Evolutionary conservation across 169 alveolate species (phyloP), one percentile per base, ranked within the genome.

Genomic region (Cryptosporidium felis): DNA sequence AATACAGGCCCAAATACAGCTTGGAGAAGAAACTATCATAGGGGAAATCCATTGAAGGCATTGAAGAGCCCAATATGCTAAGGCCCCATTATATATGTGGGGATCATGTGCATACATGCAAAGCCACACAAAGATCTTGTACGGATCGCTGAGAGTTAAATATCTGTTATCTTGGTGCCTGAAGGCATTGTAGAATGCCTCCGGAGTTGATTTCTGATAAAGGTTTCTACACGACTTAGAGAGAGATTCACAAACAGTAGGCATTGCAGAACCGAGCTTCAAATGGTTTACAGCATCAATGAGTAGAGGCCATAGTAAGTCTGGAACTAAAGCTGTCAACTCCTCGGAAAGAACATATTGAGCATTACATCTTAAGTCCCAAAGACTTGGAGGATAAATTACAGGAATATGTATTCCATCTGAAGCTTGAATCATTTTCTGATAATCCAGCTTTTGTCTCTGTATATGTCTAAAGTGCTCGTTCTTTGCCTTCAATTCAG

Each of bases 61-160:
- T 2, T 58, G 63, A 36, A 74, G 85, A 6, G 85, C 32, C 85
- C 85, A 74, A 40, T 74, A 74, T 36, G 85, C 85, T 2, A 74
- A 53, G 32, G 23, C 38, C 0, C 85, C 85, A 53, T 74, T 38
- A 53, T 74, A 74, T 38, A 74, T 21, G 56, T 74, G 56, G 28
- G 85, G 85, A 74, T 74, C 85, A 38, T 74, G 85, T 51, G 67
- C 65, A 21, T 74, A 74, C 85, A 74, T 74, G 30, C 85, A 74
- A 36, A 74, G 59, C 85, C 85, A 74, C 32, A 74, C 41, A 49
- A 74, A 74, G 9, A 74, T 74, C 28, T 74, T 74, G 53, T 47
- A 74, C 30, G 85, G 85, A 40, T 74, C 85, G 23, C 85, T 36
- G 5, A 74, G 45, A 5, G 56, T 74, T 36, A 74, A 38, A 16